A percentile compares a stretch with the other conserved stretches of the same genome.
Conservation (phyloP, 495 filamentous ascomycete species). For the Acidomyces sp. region DNA sequence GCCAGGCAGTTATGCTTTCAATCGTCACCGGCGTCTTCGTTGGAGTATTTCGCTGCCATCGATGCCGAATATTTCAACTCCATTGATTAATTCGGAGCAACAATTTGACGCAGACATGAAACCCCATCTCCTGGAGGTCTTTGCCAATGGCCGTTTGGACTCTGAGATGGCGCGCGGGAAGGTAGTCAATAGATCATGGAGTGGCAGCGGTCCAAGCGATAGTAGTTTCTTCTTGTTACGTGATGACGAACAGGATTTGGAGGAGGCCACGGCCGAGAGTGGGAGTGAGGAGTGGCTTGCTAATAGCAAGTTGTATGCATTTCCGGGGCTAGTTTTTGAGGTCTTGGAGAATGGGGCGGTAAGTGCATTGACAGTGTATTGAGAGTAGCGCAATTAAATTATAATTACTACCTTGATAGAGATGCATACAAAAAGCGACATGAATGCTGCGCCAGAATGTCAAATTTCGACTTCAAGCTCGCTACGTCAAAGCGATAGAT, state of each 20-base stretch:
- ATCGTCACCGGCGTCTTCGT: slow-evolving; percentile 76
- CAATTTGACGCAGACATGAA: slow-evolving; percentile 45
- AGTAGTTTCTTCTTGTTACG: slow-evolving; percentile 15
- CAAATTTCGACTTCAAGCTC: too few relatives aligned
- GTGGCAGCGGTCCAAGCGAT: slow-evolving; percentile 57
- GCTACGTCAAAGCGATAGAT: too few relatives aligned
- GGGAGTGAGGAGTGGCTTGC: slow-evolving; percentile 33
- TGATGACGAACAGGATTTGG: slow-evolving; percentile 55
- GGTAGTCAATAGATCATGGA: slow-evolving; percentile 81
- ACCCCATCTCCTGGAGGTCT: slow-evolving; percentile 51
- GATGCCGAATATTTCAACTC: slow-evolving; percentile 14
- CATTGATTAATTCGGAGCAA: slow-evolving; percentile 63
- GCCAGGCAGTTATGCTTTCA: slow-evolving; percentile 91
- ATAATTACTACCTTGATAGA: too few relatives aligned
- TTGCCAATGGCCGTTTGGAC: slow-evolving; percentile 74
- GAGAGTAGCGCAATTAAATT: too few relatives aligned
- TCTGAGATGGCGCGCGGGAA: slow-evolving; percentile 79
- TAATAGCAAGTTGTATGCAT: slow-evolving; percentile 84
- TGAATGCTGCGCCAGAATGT: too few relatives aligned
- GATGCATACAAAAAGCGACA: too few relatives aligned
- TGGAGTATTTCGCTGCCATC: slow-evolving; percentile 60
- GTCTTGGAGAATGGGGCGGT: slow-evolving; percentile 87
- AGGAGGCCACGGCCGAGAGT: slow-evolving; percentile 15
- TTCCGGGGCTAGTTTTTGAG: slow-evolving; percentile 87
- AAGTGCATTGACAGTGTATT: slow-evolving; percentile 54